Evolutionary conservation across 1,139 yeast species (phyloP).

Genomic region (Protomyces arabidopsidicola): DNA sequence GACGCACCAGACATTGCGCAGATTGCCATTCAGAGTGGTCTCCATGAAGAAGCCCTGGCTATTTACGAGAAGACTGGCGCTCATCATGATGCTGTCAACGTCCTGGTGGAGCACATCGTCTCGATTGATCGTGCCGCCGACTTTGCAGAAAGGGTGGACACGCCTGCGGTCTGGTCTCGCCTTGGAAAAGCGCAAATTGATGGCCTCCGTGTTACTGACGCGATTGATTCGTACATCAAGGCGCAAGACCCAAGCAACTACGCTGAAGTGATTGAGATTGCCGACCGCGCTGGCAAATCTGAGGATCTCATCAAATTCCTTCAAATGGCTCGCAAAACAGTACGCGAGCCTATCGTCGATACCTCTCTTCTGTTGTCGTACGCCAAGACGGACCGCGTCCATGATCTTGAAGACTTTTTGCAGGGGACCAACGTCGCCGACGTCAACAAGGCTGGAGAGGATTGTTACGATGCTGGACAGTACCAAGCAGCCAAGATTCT

Average conservation of each 20-base stretch:
- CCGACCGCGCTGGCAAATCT: conserved; percentile 93
- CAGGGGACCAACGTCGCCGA: conserved; percentile 90
- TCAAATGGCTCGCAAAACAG: conserved; percentile 87
- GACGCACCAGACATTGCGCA: conserved; percentile 94
- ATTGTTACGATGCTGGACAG: conserved; percentile 71
- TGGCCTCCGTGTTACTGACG: conserved; percentile 87
- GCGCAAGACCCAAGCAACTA: conserved; percentile 89
- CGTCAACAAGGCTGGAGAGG: conserved; percentile 86
- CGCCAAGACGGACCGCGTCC: conserved; percentile 69
- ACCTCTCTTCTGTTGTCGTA: conserved; percentile 85
- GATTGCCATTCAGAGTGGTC: conserved; percentile 79
- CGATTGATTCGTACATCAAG: conserved; percentile 66
- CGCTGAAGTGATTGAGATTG: conserved; percentile 87
- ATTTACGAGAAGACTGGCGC: conserved; percentile 82
- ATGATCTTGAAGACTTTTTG: conserved; percentile 79
- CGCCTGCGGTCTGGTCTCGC: conserved; percentile 87
- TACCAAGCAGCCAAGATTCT: conserved; percentile 91
- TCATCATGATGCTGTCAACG: conserved; percentile 76
- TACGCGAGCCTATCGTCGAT: conserved; percentile 89
- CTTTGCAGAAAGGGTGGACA: conserved; percentile 84
- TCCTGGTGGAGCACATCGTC: conserved; percentile 85
- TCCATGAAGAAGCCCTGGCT: conserved; percentile 91
- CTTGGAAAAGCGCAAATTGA: conserved; percentile 94
- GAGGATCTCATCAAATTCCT: conserved; percentile 85
- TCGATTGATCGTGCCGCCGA: conserved; percentile 92